phyloP scores from a whole-genome alignment of 345 rosid species.

The Eucalyptus urophylla region DNA sequence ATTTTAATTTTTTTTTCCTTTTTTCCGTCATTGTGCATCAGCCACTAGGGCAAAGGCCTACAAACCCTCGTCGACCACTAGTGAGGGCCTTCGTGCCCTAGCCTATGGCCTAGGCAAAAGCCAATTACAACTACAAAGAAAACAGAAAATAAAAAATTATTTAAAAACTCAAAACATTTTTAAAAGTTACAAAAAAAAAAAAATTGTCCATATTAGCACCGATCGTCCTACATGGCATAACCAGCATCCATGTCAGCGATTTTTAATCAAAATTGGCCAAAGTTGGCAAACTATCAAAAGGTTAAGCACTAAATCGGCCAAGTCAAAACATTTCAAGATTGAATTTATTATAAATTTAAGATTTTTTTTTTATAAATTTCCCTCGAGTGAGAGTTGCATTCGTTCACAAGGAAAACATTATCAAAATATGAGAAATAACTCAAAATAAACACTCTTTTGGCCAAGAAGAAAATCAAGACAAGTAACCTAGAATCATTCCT shows the following conservation, averaged over 20 bases:
- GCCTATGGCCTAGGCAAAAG: rapidly evolving
- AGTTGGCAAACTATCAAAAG: background rate
- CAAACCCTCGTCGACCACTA: rapidly evolving
- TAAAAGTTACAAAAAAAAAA: background rate
- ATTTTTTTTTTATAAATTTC: background rate
- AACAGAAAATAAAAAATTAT: background rate
- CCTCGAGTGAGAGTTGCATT: background rate
- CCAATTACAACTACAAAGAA: background rate
- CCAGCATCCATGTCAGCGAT: rapidly evolving
- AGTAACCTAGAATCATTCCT: background rate
- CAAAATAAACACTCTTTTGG: background rate
- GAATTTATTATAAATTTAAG: background rate
- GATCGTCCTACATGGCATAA: rapidly evolving
- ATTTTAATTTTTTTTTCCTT: rapidly evolving
- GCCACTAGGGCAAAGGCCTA: background rate
- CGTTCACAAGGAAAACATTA: background rate
- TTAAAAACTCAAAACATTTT: background rate
- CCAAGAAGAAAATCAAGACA: background rate
- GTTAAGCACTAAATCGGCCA: background rate
- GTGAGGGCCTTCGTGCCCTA: rapidly evolving
- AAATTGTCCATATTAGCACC: background rate
- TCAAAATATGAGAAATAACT: background rate
- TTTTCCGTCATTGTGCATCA: rapidly evolving
- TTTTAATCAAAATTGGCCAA: rapidly evolving
- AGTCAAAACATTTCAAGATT: background rate